phyloP scores from a whole-genome alignment of 2,329 filamentous ascomycete species.

The Diaporthe sp. region DNA sequence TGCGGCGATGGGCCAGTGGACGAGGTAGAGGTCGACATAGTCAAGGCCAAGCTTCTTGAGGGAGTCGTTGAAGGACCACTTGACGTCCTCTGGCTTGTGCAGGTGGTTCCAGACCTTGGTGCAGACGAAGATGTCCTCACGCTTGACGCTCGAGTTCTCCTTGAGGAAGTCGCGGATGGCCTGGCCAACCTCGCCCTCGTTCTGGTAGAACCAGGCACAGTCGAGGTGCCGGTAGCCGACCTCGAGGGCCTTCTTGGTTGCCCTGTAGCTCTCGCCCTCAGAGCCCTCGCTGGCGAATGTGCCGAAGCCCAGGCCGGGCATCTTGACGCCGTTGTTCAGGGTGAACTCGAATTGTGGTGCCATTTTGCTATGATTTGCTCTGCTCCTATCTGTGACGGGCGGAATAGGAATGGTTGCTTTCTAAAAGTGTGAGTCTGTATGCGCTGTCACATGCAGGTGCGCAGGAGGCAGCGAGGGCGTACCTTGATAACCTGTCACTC shows the following conservation, averaged over 20 bases:
- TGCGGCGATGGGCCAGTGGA: constrained; percentile 64
- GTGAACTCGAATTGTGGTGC: constrained; percentile 51
- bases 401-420: constrained; percentile 7
- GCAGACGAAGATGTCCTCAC: constrained; percentile 70
- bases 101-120: constrained; percentile 80
- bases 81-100: constrained; percentile 71
- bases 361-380: constrained; percentile 38
- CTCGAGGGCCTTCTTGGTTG: constrained; percentile 73
- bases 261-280: constrained; percentile 70
- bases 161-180: constrained; percentile 63
- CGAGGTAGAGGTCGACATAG: constrained; percentile 71
- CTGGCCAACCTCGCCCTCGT: constrained; percentile 72
- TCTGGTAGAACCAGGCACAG: constrained; percentile 78
- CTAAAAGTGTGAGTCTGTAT: constrained; percentile 23
- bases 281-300: constrained; percentile 76
- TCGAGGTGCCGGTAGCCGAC: constrained; percentile 76
- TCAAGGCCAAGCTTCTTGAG: constrained; percentile 63
- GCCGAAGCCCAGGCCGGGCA: constrained; percentile 74
- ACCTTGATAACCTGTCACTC: constrained; percentile 26
- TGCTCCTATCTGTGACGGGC: not conserved
- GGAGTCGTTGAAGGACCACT: constrained; percentile 62
- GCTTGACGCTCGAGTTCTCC: constrained; percentile 57
- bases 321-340: constrained; percentile 66
- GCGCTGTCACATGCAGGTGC: constrained; percentile 28
- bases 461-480: constrained; percentile 14